Conservation (phyloP, 805 yeast genomes). For the Barnettozyma siamensis region DNA sequence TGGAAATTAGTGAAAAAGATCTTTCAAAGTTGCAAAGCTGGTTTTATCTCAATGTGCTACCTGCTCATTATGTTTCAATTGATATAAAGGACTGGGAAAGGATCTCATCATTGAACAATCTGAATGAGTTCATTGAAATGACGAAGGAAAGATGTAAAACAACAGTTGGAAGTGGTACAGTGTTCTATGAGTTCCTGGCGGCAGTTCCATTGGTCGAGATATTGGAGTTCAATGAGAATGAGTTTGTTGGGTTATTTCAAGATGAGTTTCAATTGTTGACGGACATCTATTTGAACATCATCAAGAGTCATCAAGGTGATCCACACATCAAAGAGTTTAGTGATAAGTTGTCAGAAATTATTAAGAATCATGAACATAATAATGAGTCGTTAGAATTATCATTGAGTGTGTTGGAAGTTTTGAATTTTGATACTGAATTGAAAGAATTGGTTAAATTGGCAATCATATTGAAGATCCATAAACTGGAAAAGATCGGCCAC, state of each 20-base stretch:
- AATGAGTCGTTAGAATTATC: conserved; percentile 1
- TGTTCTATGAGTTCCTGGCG: conserved; percentile 1
- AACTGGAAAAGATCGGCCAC: neutral
- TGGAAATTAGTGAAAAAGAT: neutral
- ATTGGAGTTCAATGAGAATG: conserved; percentile 1
- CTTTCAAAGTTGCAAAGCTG: neutral
- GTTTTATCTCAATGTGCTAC: conserved; percentile 4
- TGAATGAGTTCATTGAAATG: conserved; percentile 7
- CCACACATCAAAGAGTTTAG: neutral
- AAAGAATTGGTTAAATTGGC: neutral
- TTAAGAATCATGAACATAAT: conserved; percentile 1
- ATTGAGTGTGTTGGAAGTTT: neutral
- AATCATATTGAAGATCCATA: neutral
- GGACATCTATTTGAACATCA: neutral
- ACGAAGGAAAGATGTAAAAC: conserved; percentile 2
- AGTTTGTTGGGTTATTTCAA: neutral
- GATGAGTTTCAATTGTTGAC: neutral
- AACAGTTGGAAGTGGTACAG: conserved; percentile 3
- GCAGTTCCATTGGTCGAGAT: neutral
- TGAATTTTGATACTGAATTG: neutral
- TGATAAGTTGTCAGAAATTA: neutral
- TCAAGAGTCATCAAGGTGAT: neutral
- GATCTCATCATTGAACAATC: conserved; percentile 2
- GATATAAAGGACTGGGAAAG: conserved; percentile 2
- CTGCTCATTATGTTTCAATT: conserved; percentile 1